Evolutionary conservation across 371 early-diverging fungal genomes (phyloP), one percentile per base, ranked within the genome.

Genomic region (Lichtheimia hyalospora): DNA sequence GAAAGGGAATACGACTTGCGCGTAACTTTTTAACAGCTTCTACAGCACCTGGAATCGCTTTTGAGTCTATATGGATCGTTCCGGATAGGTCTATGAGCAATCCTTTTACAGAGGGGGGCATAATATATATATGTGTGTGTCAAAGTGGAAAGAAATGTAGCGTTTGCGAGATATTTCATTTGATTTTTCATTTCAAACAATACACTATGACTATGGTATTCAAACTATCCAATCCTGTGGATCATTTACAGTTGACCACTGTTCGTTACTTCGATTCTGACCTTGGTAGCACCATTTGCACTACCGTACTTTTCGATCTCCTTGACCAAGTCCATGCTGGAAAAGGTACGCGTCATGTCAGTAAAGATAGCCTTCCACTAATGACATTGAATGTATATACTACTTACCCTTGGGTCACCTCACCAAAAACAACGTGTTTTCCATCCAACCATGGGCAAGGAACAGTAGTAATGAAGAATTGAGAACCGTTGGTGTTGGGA

Each of bases 341-440:
- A 40, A 20, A 43, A 41, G 8, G 5, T 25, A 10, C 34, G 34
- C 34, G 34, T 34, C 34, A 34, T 34, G 34, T 34, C 34, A 34
- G 10, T 34, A 6, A 34, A 34, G 34, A 2, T 10, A 34, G 1
- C 8, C 1, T 10, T 34, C 34, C 34, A 8, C 34, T n/a, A 34
- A 34, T 34, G 10, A 8, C 34, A 34, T 25, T 25, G n/a, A n/a
- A 3, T 25, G 25, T 5, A 25, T 34, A 34, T 34, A 10, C 10
- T 34, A 34, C 34, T 83, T 82, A 55, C 91, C 80, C 95, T 67
- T 91, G 86, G 54, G 80, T 71, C 23, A 99, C 99, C 43, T 74
- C 46, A 56, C 99, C 99, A 77, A 99, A 99, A 42, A 99, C 99
- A 61, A 96, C 96, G 88, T 99, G 99, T 86, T 95, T 96, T 67